A percentile compares a stretch with the other conserved stretches of the same genome.
Conservation (phyloP, 1,284 basidiomycete species). For the Apiotrichum siamense region DNA sequence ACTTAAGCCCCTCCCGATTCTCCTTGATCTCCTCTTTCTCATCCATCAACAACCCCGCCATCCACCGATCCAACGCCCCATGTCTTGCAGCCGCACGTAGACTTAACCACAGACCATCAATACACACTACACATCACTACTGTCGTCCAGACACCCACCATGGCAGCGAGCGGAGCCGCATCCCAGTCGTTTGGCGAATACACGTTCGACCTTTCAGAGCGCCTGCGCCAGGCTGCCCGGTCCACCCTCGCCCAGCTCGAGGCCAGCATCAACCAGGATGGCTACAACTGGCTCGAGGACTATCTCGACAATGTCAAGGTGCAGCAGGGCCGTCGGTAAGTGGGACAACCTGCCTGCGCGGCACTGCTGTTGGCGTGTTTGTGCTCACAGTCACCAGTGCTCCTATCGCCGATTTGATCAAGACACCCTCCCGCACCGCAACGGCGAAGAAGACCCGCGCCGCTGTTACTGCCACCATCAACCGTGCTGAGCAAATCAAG, state of each 20-base stretch:
- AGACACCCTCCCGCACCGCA: slow-evolving; percentile 43
- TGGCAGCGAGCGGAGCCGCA: slow-evolving; percentile 2
- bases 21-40: not conserved
- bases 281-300: slow-evolving; percentile 45
- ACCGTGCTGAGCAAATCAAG: slow-evolving; percentile 14
- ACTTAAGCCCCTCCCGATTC: too few relatives aligned
- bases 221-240: slow-evolving; percentile 28
- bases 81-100: too few relatives aligned
- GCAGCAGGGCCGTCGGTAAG: slow-evolving; percentile 20
- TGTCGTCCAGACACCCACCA: too few relatives aligned
- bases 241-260: slow-evolving; percentile 33
- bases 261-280: slow-evolving; percentile 32
- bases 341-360: not conserved
- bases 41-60: not conserved
- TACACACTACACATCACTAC: not conserved
- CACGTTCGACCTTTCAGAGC: slow-evolving; percentile 29
- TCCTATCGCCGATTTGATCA: slow-evolving; percentile 43
- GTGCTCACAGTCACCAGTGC: slow-evolving; percentile 20
- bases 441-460: slow-evolving; percentile 46
- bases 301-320: slow-evolving; percentile 40
- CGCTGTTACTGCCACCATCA: slow-evolving; percentile 23
- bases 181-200: slow-evolving; percentile 28
- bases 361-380: not conserved
- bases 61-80: too few relatives aligned
- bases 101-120: too few relatives aligned